A percentile compares a stretch with the other conserved stretches of the same genome.
Conservation (phyloP, 108 stramenopile genomes). For the Hondaea fermentalgiana region DNA sequence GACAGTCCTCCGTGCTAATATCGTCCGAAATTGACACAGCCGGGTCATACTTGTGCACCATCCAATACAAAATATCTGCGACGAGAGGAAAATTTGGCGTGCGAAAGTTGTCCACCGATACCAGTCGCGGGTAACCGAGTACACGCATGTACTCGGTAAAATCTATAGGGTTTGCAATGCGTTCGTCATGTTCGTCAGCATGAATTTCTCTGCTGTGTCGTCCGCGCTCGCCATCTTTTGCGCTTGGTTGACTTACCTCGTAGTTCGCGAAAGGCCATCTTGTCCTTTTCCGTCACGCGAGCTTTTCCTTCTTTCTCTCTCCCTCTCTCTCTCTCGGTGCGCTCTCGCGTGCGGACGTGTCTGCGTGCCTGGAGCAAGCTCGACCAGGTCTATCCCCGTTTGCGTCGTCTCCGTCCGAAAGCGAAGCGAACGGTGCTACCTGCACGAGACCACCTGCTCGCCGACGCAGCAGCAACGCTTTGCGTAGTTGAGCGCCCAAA, state of each 20-base stretch:
- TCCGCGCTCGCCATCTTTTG: too few relatives aligned
- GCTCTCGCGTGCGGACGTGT: not conserved
- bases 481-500: too few relatives aligned
- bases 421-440: too few relatives aligned
- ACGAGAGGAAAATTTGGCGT: conserved; percentile 67
- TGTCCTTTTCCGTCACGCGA: not conserved
- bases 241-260: not conserved
- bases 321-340: too few relatives aligned
- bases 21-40: conserved; percentile 45
- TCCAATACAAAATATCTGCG: conserved; percentile 63
- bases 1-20: conserved; percentile 62
- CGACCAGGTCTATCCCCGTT: too few relatives aligned
- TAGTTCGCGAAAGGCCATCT: conserved; percentile 46
- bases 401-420: too few relatives aligned
- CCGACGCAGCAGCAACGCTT: too few relatives aligned
- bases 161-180: conserved; percentile 16
- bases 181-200: too few relatives aligned
- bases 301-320: too few relatives aligned
- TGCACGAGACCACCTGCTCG: too few relatives aligned
- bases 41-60: conserved; percentile 67
- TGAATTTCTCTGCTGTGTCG: too few relatives aligned
- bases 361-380: too few relatives aligned
- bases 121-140: conserved; percentile 57
- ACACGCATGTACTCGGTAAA: conserved; percentile 67
- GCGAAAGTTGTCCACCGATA: conserved; percentile 64